Conservation (phyloP, 1,139 yeast species). For the Suhomyces maxii region DNA sequence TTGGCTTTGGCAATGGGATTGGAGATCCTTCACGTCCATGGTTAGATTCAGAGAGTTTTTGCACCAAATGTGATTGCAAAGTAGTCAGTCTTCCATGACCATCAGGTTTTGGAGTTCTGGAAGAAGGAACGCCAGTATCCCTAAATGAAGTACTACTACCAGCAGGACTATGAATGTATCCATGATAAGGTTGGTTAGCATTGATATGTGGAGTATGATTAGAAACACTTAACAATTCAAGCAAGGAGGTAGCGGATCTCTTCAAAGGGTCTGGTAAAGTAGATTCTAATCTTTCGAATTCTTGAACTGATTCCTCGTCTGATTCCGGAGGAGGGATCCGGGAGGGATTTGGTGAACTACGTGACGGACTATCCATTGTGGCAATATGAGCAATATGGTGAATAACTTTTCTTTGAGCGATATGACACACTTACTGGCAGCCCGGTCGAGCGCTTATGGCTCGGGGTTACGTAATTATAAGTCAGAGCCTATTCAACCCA, state of each 20-base stretch:
- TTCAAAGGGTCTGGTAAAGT: slow-evolving; percentile 46
- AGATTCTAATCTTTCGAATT: slow-evolving; percentile 47
- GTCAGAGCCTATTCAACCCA: no score
- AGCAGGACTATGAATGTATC: not conserved
- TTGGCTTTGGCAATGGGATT: slow-evolving; percentile 54
- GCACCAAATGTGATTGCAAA: slow-evolving; percentile 23
- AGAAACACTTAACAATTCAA: slow-evolving; percentile 25
- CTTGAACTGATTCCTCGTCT: slow-evolving; percentile 28
- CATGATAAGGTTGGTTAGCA: slow-evolving; percentile 2
- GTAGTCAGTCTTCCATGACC: slow-evolving; percentile 9
- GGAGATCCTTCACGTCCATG: slow-evolving; percentile 47
- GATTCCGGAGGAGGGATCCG: slow-evolving; percentile 15
- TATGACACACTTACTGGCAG: not conserved
- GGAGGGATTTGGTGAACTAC: slow-evolving; percentile 8
- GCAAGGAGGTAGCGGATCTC: slow-evolving; percentile 42
- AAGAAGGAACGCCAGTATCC: slow-evolving; percentile 22
- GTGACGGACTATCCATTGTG: slow-evolving; percentile 3
- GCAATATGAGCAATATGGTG: not conserved
- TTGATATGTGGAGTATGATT: slow-evolving; percentile 8
- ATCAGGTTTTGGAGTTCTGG: slow-evolving; percentile 18
- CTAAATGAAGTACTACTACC: slow-evolving; percentile 6
- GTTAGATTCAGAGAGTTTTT: slow-evolving; percentile 34
- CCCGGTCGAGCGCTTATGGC: not conserved
- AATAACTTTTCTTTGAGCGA: no score
- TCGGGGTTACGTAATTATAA: not conserved